A percentile compares a stretch with the other conserved stretches of the same genome.
These are phyloP conservation scores for Coccinonectria pachysandricola DNA, from an alignment of 2,329 filamentous ascomycete genomes.

Conservation along the genomic window DNA sequence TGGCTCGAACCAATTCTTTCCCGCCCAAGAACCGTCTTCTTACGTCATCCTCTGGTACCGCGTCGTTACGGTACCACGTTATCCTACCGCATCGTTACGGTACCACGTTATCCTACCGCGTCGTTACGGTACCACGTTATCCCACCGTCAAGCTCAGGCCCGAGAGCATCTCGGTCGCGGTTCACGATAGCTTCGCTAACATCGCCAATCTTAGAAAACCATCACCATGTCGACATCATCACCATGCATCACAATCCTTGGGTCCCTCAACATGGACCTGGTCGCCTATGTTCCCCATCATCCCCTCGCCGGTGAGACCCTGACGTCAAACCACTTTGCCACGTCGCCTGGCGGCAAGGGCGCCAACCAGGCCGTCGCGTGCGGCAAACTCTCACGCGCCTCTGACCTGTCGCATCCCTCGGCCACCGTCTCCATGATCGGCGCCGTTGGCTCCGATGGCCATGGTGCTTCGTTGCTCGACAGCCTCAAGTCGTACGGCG, in stretches of 20 bases:
- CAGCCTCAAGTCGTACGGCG: slow-evolving; percentile 49
- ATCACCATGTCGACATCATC: slow-evolving; percentile 16
- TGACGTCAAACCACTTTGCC: slow-evolving; percentile 67
- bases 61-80: background rate
- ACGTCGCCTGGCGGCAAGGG: slow-evolving; percentile 87
- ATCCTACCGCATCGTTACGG: no score
- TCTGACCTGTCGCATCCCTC: slow-evolving; percentile 24
- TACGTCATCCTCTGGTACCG: background rate
- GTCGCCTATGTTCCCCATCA: slow-evolving; percentile 80
- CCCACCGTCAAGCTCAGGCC: no score
- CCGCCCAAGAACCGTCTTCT: background rate
- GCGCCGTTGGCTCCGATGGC: slow-evolving; percentile 59
- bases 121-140: no score
- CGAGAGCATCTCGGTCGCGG: no score
- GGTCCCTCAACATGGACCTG: slow-evolving; percentile 91
- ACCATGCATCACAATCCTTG: slow-evolving; percentile 65
- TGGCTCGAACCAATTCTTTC: no score
- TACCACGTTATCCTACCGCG: no score
- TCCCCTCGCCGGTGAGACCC: slow-evolving; percentile 75
- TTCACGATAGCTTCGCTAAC: no score
- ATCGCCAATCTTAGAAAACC: slow-evolving; percentile 4
- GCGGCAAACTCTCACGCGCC: slow-evolving; percentile 65
- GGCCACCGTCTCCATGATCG: slow-evolving; percentile 55
- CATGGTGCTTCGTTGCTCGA: slow-evolving; percentile 51
- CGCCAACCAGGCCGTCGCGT: slow-evolving; percentile 88